phyloP scores from a whole-genome alignment of 495 filamentous ascomycete genomes.

The Xylaria flabelliformis region DNA sequence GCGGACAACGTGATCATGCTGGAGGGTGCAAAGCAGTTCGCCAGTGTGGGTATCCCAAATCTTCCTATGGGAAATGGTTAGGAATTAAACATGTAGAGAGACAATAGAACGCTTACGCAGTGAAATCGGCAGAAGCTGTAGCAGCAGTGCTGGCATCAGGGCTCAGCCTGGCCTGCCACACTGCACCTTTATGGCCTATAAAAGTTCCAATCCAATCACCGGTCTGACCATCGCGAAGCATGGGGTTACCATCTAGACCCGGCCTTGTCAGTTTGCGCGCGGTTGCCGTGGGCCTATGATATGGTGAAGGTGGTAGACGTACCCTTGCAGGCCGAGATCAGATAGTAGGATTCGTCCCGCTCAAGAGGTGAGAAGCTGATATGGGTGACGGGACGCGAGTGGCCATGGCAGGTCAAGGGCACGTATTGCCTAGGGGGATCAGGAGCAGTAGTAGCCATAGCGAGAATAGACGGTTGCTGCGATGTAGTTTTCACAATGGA shows the following conservation, averaged over 20 bases:
- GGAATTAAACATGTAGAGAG: not conserved
- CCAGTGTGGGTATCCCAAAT: slow-evolving; percentile 97
- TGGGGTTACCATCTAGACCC: slow-evolving; percentile 88
- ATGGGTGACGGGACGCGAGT: slow-evolving; percentile 94
- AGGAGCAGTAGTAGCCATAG: slow-evolving; percentile 47
- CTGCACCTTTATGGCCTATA: slow-evolving; percentile 95
- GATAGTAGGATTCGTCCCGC: slow-evolving; percentile 86
- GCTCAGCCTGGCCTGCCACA: slow-evolving; percentile 92
- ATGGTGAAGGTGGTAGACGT: slow-evolving; percentile 30
- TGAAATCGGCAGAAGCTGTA: slow-evolving; percentile 95
- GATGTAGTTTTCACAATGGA: not conserved
- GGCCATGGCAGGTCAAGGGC: slow-evolving; percentile 94
- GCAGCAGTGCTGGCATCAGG: slow-evolving; percentile 87
- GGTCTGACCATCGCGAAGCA: slow-evolving; percentile 95
- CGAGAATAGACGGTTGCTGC: not conserved
- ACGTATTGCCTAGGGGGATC: slow-evolving; percentile 66
- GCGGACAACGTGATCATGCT: slow-evolving; percentile 93
- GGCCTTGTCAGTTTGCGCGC: not conserved
- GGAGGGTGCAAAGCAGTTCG: slow-evolving; percentile 84
- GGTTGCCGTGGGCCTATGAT: slow-evolving; percentile 16
- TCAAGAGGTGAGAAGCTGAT: slow-evolving; percentile 86
- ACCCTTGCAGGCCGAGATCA: slow-evolving; percentile 99
- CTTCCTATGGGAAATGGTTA: slow-evolving; percentile 61
- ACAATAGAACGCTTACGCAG: slow-evolving; percentile 66
- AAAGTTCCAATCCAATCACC: slow-evolving; percentile 99